phyloP scores from a whole-genome alignment of 352 stramenopile species.

The Phytophthora megakarya region DNA sequence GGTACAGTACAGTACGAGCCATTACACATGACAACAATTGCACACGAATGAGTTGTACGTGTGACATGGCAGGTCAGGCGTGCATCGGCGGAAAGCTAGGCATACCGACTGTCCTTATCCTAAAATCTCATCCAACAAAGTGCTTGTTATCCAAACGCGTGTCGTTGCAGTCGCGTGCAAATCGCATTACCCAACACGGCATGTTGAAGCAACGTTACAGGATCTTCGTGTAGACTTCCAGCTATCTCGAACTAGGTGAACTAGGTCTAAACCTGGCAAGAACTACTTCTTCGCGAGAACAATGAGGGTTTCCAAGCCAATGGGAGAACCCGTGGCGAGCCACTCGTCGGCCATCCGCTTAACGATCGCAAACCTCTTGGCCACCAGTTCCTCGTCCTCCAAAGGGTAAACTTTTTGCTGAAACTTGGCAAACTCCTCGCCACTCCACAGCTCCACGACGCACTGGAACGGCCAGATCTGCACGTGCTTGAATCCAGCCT shows the following conservation, averaged over 20 bases:
- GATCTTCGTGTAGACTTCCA: conserved; percentile 1
- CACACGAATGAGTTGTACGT: conserved; percentile 12
- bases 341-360: conserved; percentile 53
- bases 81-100: conserved; percentile 12
- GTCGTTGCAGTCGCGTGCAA: conserved; percentile 16
- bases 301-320: conserved; percentile 63
- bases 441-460: conserved; percentile 55
- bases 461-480: conserved; percentile 58
- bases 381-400: conserved; percentile 37
- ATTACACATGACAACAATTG: conserved; percentile 9
- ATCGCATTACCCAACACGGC: conserved; percentile 24
- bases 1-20: too few relatives aligned
- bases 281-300: conserved; percentile 44
- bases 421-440: conserved; percentile 49
- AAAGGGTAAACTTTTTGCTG: conserved; percentile 30
- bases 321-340: conserved; percentile 51
- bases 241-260: conserved; percentile 5
- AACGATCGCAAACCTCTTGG: conserved; percentile 34
- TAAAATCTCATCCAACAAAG: neutral
- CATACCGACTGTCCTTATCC: neutral
- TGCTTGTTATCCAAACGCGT: neutral
- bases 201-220: conserved; percentile 25
- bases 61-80: conserved; percentile 15
- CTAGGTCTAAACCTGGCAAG: too few relatives aligned
- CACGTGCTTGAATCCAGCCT: conserved; percentile 41